A percentile compares a stretch with the other conserved stretches of the same genome.
Evolutionary conservation across 768 basidiomycete species (phyloP).

Genomic region (Pulveroboletus sp.): DNA sequence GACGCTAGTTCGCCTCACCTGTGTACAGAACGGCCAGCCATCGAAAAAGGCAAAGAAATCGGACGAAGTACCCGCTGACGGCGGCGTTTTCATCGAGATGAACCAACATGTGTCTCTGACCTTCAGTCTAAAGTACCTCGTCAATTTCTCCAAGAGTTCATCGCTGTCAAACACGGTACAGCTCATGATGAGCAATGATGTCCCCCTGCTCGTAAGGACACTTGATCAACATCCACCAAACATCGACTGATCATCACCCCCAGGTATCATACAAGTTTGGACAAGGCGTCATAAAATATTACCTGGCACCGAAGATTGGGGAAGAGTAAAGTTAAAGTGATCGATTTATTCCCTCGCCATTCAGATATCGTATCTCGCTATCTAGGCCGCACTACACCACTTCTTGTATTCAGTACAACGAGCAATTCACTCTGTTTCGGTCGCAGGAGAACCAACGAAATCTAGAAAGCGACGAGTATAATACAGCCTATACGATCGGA

Average conservation of each 20-base stretch:
- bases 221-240: background rate
- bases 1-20: background rate
- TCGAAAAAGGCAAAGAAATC: conserved; percentile 61
- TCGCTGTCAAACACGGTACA: conserved; percentile 69
- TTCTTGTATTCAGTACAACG: conserved; percentile 13
- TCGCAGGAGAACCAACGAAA: background rate
- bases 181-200: conserved; percentile 90
- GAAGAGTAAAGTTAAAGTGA: conserved; percentile 60
- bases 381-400: conserved; percentile 7
- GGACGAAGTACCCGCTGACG: conserved; percentile 52
- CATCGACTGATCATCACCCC: background rate
- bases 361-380: conserved; percentile 12
- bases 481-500: conserved; percentile 12
- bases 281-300: conserved; percentile 88
- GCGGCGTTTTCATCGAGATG: conserved; percentile 77
- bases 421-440: background rate
- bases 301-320: conserved; percentile 93
- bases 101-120: conserved; percentile 89
- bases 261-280: conserved; percentile 89
- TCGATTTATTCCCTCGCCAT: conserved; percentile 7
- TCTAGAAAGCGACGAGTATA: conserved; percentile 11
- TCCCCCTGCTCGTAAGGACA: conserved; percentile 73
- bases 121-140: conserved; percentile 95
- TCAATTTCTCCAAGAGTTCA: conserved; percentile 92
- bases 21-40: conserved; percentile 33